phyloP scores from a whole-genome alignment of 2,329 filamentous ascomycete species.

The Taxawa tesnikishii region DNA sequence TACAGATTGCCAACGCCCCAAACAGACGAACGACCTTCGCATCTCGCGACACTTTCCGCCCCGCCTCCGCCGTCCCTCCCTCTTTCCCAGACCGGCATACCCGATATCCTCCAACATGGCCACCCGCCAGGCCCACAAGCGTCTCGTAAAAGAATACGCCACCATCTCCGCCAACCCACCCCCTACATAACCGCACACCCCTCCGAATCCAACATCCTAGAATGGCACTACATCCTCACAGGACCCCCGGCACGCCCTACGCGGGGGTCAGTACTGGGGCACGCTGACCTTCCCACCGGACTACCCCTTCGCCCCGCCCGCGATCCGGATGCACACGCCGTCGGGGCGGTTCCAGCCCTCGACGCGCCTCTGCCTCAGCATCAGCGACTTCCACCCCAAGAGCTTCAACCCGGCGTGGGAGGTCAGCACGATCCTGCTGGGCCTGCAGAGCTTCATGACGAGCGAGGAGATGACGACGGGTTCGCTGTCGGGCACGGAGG shows the following conservation, averaged over 20 bases:
- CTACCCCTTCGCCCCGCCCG: slow-evolving; percentile 93
- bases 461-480: slow-evolving; percentile 98
- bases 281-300: slow-evolving; percentile 90
- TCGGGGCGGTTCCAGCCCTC: slow-evolving; percentile 91
- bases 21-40: not conserved
- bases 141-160: slow-evolving; percentile 24
- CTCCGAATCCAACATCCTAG: slow-evolving; percentile 20
- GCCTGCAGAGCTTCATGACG: slow-evolving; percentile 94
- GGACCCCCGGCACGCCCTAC: slow-evolving; percentile 88
- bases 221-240: slow-evolving; percentile 56
- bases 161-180: slow-evolving; percentile 20
- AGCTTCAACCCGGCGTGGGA: slow-evolving; percentile 98
- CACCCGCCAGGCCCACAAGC: slow-evolving; percentile 25
- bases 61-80: not conserved
- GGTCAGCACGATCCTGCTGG: slow-evolving; percentile 90
- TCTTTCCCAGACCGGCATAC: not conserved
- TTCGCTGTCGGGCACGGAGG: slow-evolving; percentile 62
- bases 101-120: slow-evolving; percentile 23
- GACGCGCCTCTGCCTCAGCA: slow-evolving; percentile 83
- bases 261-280: slow-evolving; percentile 96
- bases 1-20: not conserved
- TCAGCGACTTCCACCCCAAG: slow-evolving; percentile 95
- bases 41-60: not conserved
- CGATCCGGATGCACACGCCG: slow-evolving; percentile 98
- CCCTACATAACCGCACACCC: slow-evolving; percentile 21